Base-by-base conservation (phyloP, 352 stramenopile genomes). In the Globisporangium apiculatum region DNA sequence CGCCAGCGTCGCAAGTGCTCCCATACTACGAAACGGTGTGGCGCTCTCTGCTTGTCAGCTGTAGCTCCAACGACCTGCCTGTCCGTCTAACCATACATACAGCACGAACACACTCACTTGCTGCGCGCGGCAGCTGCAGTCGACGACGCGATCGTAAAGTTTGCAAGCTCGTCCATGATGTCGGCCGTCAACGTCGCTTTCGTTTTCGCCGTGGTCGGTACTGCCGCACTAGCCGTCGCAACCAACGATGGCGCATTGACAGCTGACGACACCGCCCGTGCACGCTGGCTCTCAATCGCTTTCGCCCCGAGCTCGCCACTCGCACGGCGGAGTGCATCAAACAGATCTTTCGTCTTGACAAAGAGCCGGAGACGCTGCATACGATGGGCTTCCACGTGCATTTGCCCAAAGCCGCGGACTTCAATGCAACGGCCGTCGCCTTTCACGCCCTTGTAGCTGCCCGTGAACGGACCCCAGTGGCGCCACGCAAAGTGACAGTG, bases 401-500 rank as follows among this genome's bases (percentile, higher is more conserved):
- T 86, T 42, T 86, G 70, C 1, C 79, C 83, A 60, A 91, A 93
- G 43, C 83, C 83, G 10, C 76, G 73, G 47, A 93, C 51, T 49
- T 91, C 76, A 3, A 93, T 51, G 24, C 71, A 68, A 38, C 69
- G 64, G 49, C 76, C 78, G 51, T 88, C 72, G 42, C 83, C 81
- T 18, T 80, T 78, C 7, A 86, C 61, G 31, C 81, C 83, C 48
- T 76, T 69, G 66, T 79, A 89, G 18, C 71, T 71, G 15, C 83
- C 83, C 0, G 76, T 79, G 60, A 91, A 93, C 8, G 72, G 68
- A 0, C 79, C 83, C 83, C 83, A 93, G 61, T 93, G 83, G 11
- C 81, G 70, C 83, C 83, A 93, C 41, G 77, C 72, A 48, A 93
- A 93, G 58, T 90, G 83, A 58, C 83, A 89, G 43, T 76, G 67